Percentiles rank a stretch among this genome's conserved stretches.
Evolutionary conservation across 306 rosid genomes (phyloP).

Genomic region (Cicer pinnatifidum): DNA sequence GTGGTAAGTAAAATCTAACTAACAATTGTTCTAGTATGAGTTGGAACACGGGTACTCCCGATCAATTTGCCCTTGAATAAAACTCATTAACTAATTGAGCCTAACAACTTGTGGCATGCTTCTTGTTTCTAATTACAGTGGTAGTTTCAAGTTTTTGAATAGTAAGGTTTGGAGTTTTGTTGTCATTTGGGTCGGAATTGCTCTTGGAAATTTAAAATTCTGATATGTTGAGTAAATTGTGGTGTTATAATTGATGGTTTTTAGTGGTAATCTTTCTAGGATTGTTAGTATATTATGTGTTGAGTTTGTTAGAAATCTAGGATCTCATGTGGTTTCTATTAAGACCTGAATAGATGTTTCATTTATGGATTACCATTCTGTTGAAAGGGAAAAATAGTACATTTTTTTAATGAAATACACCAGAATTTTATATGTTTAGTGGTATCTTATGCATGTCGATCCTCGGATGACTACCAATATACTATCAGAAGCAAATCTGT

Average conservation of each 20-base stretch:
- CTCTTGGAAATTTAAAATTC: not conserved
- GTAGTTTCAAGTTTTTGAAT: constrained; percentile 15
- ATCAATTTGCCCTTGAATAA: too few species aligned
- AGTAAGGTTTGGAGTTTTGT: constrained; percentile 33
- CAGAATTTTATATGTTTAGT: constrained; percentile 1
- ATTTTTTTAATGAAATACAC: constrained; percentile 35
- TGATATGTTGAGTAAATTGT: constrained; percentile 22
- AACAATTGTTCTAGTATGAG: too few species aligned
- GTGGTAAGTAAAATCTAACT: too few species aligned
- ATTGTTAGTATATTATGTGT: not conserved
- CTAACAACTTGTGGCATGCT: not conserved
- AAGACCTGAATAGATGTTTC: constrained; percentile 15
- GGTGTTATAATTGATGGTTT: constrained; percentile 27
- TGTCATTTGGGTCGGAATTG: constrained; percentile 5
- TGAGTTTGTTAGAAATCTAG: constrained; percentile 29
- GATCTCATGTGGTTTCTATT: constrained; percentile 34
- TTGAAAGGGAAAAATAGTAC: constrained; percentile 18
- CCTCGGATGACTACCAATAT: not conserved
- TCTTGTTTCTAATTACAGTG: constrained; percentile 17
- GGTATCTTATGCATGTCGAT: not conserved
- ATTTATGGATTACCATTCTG: constrained; percentile 3
- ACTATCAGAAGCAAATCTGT: not conserved
- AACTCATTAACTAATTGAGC: too few species aligned
- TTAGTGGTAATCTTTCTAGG: constrained; percentile 26
- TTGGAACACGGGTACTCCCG: too few species aligned